Base-by-base conservation (phyloP, 768 basidiomycete genomes). In the Trametes sanguinea region DNA sequence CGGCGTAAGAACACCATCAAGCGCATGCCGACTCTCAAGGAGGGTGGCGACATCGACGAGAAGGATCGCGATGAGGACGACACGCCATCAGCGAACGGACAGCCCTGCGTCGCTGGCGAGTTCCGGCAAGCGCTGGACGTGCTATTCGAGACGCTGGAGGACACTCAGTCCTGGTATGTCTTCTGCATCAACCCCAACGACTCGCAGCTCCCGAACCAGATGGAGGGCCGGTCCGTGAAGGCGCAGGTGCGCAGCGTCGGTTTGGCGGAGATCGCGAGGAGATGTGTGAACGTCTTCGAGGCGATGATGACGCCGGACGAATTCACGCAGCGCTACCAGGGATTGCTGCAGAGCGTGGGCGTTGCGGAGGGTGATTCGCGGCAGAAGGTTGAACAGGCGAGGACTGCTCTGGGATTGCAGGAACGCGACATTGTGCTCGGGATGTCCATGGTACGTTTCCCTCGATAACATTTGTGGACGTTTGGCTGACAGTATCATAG, bases 181-280 rank as follows among this genome's bases (percentile, higher is more conserved):
- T 93, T 96, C 75, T 97, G 94, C 70, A 76, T 98, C 67, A 94
- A 91, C 72, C 94, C 95, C 4, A 99, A 98, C 71, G 95, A 98
- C 76, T 88, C 93, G 29, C 96, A 96, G 71, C 76, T 98, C 17
- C 94, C 95, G 42, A 93, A 94, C 71, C 95, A 98, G 72, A 78
- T 98, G 54, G 96, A 98, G 77, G 91, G 92, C 10, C 81, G 95
- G 48, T 88, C 89, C 43, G 89, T 98, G 51, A 96, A 95, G 73
- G 91, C 92, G 0, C 96, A 98, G 76, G 88, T 98, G 40, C 82
- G 91, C 52, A 89, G 90, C 58, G 70, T 88, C 29, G 92, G 94
- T 0, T 69, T 98, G 67, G 76, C 87, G 2, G 92, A 94, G 76
- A 83, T 98, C 63, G 85, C 90, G 6, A 84, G 81, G 70, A 76